Evolutionary conservation across 75 land plant species (phyloP), one percentile per base, ranked within the genome.

Genomic region (Isoetes taiwanensis): DNA sequence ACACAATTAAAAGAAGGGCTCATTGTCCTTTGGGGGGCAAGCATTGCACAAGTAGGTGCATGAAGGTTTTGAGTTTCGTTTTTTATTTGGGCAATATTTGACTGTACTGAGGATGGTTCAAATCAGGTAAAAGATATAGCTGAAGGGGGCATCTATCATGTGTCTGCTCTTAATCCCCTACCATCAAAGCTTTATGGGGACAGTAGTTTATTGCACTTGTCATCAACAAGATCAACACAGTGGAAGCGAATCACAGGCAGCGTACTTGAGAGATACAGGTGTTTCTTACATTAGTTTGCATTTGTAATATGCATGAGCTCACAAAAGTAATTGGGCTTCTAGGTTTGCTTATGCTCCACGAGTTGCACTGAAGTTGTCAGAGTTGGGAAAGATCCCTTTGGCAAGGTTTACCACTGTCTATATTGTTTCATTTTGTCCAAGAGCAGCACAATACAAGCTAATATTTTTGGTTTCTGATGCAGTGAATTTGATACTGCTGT

Each of bases 401-500:
- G 66, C 75, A 24, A 80, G 90, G 90, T 80, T 17, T 54, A 6
- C 23, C 50, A 5, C 6, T 5, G 25, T 16, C 23, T 46, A 6
- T 5, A 6, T 5, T n/a, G n/a, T n/a, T n/a, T n/a, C n/a, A n/a
- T n/a, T n/a, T n/a, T n/a, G n/a, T n/a, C n/a, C n/a, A n/a, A n/a
- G n/a, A n/a, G n/a, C n/a, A n/a, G n/a, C n/a, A n/a, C n/a, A n/a
- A n/a, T n/a, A n/a, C n/a, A n/a, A n/a, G n/a, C n/a, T n/a, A n/a
- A n/a, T n/a, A n/a, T n/a, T n/a, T n/a, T n/a, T n/a, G n/a, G n/a
- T n/a, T 46, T 16, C 4, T 5, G 29, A 9, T 56, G 42, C 64
- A 86, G 91, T 69, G 91, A 86, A 50, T 86, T 86, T 66, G 91
- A 86, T 61, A 73, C 66, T 25, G 82, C 75, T 52, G 86, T 65